These are phyloP conservation scores for Verbena officinalis DNA, from an alignment of 257 asterid species.

Conservation along the genomic window DNA sequence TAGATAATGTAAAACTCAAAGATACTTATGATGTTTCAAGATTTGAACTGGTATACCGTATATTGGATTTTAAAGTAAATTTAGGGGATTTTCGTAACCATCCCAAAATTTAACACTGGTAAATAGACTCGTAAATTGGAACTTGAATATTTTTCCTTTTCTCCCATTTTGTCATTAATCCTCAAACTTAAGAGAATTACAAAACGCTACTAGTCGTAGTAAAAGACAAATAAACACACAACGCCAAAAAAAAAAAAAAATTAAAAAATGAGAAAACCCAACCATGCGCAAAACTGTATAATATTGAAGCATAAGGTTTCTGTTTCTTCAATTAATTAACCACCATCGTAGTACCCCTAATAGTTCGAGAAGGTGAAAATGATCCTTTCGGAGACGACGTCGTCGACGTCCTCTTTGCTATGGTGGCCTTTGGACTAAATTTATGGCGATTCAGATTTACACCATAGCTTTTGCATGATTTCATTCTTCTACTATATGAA, in stretches of 20 bases:
- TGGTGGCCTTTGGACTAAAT: constrained; percentile 59
- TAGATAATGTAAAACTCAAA: too few species aligned
- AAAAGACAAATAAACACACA: not conserved
- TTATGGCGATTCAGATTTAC: constrained; percentile 40
- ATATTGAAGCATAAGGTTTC: not conserved
- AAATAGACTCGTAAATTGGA: too few species aligned
- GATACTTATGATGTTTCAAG: too few species aligned
- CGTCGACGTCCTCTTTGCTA: constrained; percentile 51
- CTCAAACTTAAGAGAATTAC: not conserved
- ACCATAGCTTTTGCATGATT: constrained; percentile 53
- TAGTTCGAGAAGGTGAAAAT: constrained; percentile 1
- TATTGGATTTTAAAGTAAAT: too few species aligned
- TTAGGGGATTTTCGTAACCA: too few species aligned
- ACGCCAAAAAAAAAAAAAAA: not conserved
- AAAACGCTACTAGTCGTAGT: not conserved
- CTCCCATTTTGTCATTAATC: too few species aligned
- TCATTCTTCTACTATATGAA: constrained; percentile 42
- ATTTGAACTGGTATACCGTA: too few species aligned
- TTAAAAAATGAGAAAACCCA: not conserved
- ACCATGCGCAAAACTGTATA: not conserved
- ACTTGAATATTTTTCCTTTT: too few species aligned
- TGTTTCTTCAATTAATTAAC: constrained; percentile 9
- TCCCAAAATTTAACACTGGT: too few species aligned
- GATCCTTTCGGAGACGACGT: constrained; percentile 29
- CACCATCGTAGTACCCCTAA: not conserved